These are phyloP conservation scores for Diaporthe ilicicola DNA, from an alignment of 2,329 filamentous ascomycete species.

Conservation along the genomic window DNA sequence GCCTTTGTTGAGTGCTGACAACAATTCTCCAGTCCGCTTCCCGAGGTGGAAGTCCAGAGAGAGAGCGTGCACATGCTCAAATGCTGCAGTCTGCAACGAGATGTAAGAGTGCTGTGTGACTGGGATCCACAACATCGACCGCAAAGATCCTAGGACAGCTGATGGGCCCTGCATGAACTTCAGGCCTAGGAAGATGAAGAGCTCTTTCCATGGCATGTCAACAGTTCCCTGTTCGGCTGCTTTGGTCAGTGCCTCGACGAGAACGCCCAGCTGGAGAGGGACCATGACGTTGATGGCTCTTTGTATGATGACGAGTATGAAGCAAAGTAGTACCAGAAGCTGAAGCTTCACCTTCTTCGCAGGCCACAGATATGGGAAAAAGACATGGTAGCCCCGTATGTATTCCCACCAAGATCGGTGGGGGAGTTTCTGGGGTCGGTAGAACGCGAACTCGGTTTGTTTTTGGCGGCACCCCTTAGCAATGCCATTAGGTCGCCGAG, in stretches of 20 bases:
- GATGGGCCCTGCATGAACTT: slow-evolving; percentile 88
- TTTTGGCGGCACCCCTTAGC: slow-evolving; percentile 38
- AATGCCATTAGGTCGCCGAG: slow-evolving; percentile 47
- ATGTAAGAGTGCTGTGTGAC: slow-evolving; percentile 97
- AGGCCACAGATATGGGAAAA: slow-evolving; percentile 98
- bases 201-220: slow-evolving; percentile 75
- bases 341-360: slow-evolving; percentile 79
- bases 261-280: slow-evolving; percentile 79
- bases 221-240: slow-evolving; percentile 51
- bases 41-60: slow-evolving; percentile 96
- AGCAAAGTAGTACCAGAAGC: slow-evolving; percentile 82
- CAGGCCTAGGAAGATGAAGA: slow-evolving; percentile 79
- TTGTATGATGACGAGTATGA: slow-evolving; percentile 80
- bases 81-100: slow-evolving; percentile 91
- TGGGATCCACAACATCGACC: slow-evolving; percentile 92
- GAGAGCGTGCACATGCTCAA: slow-evolving; percentile 95
- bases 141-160: slow-evolving; percentile 82
- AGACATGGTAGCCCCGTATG: slow-evolving; percentile 87
- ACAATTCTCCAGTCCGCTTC: slow-evolving; percentile 94
- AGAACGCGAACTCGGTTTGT: slow-evolving; percentile 78
- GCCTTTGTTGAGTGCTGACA: slow-evolving; percentile 95
- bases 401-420: slow-evolving; percentile 97
- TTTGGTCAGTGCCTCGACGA: slow-evolving; percentile 76
- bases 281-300: slow-evolving; percentile 87
- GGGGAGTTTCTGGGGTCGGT: slow-evolving; percentile 85